Base-by-base conservation (phyloP, 805 yeast genomes). In the Starmerella cellae region DNA sequence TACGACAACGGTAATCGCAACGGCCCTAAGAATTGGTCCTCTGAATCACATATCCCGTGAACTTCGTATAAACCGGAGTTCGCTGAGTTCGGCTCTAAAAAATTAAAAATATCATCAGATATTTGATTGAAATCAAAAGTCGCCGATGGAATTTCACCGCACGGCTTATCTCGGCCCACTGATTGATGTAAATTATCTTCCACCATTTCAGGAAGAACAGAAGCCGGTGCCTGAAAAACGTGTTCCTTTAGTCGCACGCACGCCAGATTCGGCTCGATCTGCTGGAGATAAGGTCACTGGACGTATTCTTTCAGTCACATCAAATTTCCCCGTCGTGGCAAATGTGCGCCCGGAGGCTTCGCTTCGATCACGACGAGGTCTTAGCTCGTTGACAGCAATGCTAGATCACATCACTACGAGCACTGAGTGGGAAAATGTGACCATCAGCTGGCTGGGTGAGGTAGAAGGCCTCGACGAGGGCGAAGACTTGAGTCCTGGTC, bases 361-460 rank as follows among this genome's bases (percentile, higher is more conserved):
- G 14, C 77, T 31, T 64, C 77, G 57, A 4, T 41, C 45, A 8
- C 55, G 70, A 11, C 69, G 91, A 8, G 97, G 97, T 2, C 82
- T 82, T 54, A 76, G 91, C 9, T 93, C 96, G 0, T 63, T 88
- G 29, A 78, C 80, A 55, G 77, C 94, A 3, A 75, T 93, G 16
- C 72, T 82, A 46, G 69, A 71, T 46, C 77, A 73, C 55, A 40
- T 68, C 66, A 39, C 72, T 72, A 43, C 43, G 26, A 43, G 44
- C 9, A 72, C 87, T 0, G 72, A 76, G 19, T 88, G 95, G 91
- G 94, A 85, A 48, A 78, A 87, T 36, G 82, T 84, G 51, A 63
- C 83, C 39, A 76, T 91, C 39, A 96, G 84, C 1, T 91, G 98
- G 98, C 82, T 96, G 0, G 98, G 98, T 36, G 97, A 85, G 60